A percentile compares a stretch with the other conserved stretches of the same genome.
Evolutionary conservation across 805 yeast species (phyloP).

Genomic region (Trichomonascus vanleenenianus): DNA sequence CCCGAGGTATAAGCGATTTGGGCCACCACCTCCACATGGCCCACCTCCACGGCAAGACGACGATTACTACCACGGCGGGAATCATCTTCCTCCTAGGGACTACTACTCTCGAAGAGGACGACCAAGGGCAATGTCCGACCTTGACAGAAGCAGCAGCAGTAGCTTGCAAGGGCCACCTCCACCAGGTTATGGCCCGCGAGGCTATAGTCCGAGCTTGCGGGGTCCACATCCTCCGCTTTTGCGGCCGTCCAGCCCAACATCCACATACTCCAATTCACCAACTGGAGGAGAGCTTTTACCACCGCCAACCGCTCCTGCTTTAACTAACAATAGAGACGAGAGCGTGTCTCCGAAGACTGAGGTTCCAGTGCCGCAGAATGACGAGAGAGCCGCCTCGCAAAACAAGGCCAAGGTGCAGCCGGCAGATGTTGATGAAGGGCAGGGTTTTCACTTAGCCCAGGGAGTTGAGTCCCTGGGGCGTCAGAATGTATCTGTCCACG

Average conservation of each 20-base stretch:
- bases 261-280: too few relatives aligned
- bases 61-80: background rate
- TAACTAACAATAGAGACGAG: background rate
- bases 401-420: background rate
- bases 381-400: background rate
- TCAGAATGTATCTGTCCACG: background rate
- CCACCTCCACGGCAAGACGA: background rate
- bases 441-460: background rate
- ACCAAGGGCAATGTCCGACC: background rate
- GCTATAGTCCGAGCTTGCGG: background rate
- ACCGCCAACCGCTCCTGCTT: background rate
- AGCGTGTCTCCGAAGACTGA: slow-evolving; percentile 1
- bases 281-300: background rate
- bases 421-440: too few relatives aligned
- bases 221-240: background rate
- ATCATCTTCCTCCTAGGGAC: background rate
- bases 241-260: background rate
- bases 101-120: background rate
- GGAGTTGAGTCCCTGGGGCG: background rate
- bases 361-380: background rate
- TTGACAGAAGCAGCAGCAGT: background rate
- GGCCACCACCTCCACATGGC: background rate
- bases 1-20: background rate
- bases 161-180: background rate
- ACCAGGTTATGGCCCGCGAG: background rate